phyloP scores from a whole-genome alignment of 305 asterid genomes.

The Fraxinus paxiana region DNA sequence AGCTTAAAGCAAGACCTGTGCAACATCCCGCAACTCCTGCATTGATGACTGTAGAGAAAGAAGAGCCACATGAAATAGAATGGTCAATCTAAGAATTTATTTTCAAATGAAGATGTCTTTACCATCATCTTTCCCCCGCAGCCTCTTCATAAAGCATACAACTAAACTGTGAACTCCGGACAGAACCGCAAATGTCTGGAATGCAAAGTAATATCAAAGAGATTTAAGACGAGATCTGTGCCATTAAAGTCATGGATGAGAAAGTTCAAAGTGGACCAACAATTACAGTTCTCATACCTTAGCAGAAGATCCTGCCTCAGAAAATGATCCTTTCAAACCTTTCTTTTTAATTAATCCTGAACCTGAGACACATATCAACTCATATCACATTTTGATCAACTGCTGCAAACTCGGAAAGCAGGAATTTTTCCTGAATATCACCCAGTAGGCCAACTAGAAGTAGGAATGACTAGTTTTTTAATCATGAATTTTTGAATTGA shows the following conservation, averaged over 20 bases:
- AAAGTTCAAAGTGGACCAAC: not conserved
- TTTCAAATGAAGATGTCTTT: conserved; percentile 22
- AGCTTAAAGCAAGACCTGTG: conserved; percentile 89
- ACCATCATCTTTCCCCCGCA: conserved; percentile 95
- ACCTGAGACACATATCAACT: conserved; percentile 37
- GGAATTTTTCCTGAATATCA: not conserved
- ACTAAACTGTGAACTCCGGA: conserved; percentile 95
- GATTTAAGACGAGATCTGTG: not conserved
- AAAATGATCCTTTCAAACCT: conserved; percentile 72
- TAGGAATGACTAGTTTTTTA: not conserved
- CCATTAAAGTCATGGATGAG: not conserved
- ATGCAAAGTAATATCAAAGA: conserved; percentile 6
- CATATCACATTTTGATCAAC: not conserved
- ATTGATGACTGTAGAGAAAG: conserved; percentile 53
- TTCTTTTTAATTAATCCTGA: conserved; percentile 66
- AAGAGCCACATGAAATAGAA: conserved; percentile 5
- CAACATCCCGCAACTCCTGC: conserved; percentile 97
- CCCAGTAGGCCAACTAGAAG: not conserved
- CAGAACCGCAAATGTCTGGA: conserved; percentile 75
- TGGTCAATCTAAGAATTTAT: not conserved
- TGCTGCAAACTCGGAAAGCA: not conserved
- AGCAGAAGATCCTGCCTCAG: conserved; percentile 84
- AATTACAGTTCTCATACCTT: conserved; percentile 44
- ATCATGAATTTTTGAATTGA: not conserved
- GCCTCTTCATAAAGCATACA: conserved; percentile 71